Evolutionary conservation across 257 asterid species (phyloP).

Genomic region (Capsicum pubescens): DNA sequence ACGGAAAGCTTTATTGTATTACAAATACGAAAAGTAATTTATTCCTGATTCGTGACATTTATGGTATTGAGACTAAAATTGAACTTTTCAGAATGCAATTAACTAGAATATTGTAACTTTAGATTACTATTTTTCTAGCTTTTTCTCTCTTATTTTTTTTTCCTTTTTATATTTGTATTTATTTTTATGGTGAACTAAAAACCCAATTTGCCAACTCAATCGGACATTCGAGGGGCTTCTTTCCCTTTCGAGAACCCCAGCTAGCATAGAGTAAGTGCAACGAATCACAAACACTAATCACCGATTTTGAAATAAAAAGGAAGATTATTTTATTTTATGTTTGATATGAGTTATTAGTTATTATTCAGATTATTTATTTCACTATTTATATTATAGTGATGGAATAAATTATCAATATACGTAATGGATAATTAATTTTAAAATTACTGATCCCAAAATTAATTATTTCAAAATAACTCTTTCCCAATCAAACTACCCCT

Average conservation of each 20-base stretch:
- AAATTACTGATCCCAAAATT: too few species aligned
- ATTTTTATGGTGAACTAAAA: background rate
- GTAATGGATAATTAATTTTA: too few species aligned
- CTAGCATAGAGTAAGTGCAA: background rate
- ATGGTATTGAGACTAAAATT: background rate
- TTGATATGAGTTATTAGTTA: too few species aligned
- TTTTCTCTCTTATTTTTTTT: background rate
- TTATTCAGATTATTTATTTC: too few species aligned
- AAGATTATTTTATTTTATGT: too few species aligned
- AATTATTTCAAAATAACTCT: too few species aligned
- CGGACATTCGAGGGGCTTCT: conserved; percentile 2
- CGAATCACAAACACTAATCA: background rate
- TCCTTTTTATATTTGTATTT: background rate
- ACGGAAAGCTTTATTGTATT: background rate
- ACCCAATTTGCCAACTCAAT: background rate
- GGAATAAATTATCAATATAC: too few species aligned
- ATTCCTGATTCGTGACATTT: background rate
- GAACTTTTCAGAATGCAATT: background rate
- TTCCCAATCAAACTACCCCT: too few species aligned
- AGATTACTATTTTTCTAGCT: background rate
- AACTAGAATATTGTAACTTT: background rate
- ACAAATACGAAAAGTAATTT: background rate
- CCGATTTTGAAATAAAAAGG: too few species aligned
- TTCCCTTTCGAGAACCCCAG: background rate
- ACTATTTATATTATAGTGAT: too few species aligned